Evolutionary conservation across 345 rosid species (phyloP).

Genomic region (Pugionium cornutum): DNA sequence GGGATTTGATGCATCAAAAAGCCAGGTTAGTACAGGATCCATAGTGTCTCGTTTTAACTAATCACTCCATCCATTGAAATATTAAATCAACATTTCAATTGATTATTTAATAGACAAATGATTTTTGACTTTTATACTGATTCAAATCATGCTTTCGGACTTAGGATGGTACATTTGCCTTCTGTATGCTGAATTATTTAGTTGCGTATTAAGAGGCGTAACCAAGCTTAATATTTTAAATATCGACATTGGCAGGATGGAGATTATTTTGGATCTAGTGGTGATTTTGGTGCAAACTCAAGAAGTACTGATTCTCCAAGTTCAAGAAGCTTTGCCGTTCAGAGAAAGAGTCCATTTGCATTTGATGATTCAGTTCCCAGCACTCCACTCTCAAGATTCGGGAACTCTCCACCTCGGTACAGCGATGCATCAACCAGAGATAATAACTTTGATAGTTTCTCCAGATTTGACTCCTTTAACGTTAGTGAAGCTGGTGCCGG

Average conservation of each 20-base stretch:
- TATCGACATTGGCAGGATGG: slow-evolving; percentile 49
- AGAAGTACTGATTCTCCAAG: slow-evolving; percentile 61
- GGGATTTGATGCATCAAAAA: slow-evolving; percentile 69
- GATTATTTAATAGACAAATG: slow-evolving; percentile 11
- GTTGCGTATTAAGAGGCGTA: slow-evolving; percentile 6
- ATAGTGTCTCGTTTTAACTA: not conserved
- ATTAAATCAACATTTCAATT: not conserved
- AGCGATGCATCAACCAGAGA: slow-evolving; percentile 68
- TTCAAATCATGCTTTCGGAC: slow-evolving; percentile 25
- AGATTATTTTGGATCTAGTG: slow-evolving; percentile 62
- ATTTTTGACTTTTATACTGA: not conserved
- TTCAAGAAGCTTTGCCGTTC: slow-evolving; percentile 45
- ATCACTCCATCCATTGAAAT: not conserved
- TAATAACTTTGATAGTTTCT: slow-evolving; percentile 63
- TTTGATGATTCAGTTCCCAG: slow-evolving; percentile 93
- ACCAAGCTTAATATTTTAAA: slow-evolving; percentile 23
- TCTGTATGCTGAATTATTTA: slow-evolving; percentile 3
- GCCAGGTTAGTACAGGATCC: slow-evolving; percentile 59
- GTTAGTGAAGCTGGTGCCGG: slow-evolving; percentile 51
- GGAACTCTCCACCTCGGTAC: slow-evolving; percentile 78
- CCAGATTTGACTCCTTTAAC: slow-evolving; percentile 93
- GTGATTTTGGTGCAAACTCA: slow-evolving; percentile 58
- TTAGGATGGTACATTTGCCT: slow-evolving; percentile 5
- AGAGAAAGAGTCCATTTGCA: slow-evolving; percentile 58
- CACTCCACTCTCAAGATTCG: slow-evolving; percentile 77